phyloP scores from a whole-genome alignment of 371 early-diverging fungal species.

The Haplosporangium sp. region DNA sequence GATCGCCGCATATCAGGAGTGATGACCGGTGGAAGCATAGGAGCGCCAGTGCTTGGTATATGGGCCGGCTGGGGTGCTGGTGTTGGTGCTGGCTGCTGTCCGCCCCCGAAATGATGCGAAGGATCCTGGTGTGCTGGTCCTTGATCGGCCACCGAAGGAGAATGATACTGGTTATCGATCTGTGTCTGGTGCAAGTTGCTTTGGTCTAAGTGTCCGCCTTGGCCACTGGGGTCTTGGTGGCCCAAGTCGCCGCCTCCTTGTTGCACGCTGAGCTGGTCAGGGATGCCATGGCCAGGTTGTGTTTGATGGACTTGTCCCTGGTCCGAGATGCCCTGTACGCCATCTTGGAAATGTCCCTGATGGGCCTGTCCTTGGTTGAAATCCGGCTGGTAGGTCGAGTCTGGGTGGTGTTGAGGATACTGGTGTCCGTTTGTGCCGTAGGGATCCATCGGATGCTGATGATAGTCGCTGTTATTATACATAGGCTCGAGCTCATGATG shows the following conservation, averaged over 20 bases:
- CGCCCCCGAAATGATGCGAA: background rate
- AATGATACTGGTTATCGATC: background rate
- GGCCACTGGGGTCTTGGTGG: background rate
- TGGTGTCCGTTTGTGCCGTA: conserved; percentile 16
- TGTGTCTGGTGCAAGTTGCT: too few species aligned
- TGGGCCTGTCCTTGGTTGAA: conserved; percentile 6
- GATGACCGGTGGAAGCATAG: background rate
- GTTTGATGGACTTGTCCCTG: conserved; percentile 14
- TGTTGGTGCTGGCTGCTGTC: background rate
- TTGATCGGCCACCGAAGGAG: background rate
- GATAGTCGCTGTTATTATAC: conserved; percentile 24
- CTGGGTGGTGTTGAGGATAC: conserved; percentile 2
- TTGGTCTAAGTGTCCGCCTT: background rate
- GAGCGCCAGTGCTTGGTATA: background rate
- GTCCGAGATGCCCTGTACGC: conserved; percentile 1
- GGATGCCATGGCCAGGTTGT: conserved; percentile 6
- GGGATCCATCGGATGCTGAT: conserved; percentile 24
- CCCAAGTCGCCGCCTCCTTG: background rate
- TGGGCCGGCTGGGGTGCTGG: background rate
- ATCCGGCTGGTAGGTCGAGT: conserved; percentile 2
- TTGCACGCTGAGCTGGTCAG: background rate
- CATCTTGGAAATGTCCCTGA: conserved; percentile 12
- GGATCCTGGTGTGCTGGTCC: background rate
- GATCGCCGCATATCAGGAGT: background rate
- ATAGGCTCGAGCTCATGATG: conserved; percentile 25